Evolutionary conservation across 805 yeast genomes (phyloP), one percentile per base, ranked within the genome.

Genomic region (Yamadazyma olivae): DNA sequence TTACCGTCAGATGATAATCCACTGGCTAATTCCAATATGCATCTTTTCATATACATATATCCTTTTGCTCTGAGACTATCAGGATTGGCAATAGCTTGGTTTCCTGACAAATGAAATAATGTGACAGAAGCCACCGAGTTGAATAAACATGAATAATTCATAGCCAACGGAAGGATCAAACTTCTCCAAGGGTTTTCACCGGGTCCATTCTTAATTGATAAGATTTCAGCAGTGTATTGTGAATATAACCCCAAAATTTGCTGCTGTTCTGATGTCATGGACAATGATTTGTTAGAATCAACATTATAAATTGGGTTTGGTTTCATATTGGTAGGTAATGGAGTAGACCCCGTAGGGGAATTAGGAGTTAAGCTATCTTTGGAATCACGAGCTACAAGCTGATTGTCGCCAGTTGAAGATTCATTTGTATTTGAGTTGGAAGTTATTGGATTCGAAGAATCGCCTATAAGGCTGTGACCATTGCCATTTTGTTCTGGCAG

Each of bases 41-140:
- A 75, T 35, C 65, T 63, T 41, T 75, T 75, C 84, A 81, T 79
- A 57, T 77, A 77, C 22, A 56, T 56, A 43, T 71, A 65, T 2
- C 83, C 86, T 41, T 63, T 67, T 1, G 74, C 56, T 14, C 81
- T 49, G 30, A 77, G 41, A 6, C 59, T 57, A 12, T 62, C 54
- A 45, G 72, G 70, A 3, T 73, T 70, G 27, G 73, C 48, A 14
- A 74, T 61, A 3, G 40, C 28, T 17, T 36, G 38, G 40, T 55
- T 56, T 0, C 70, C 66, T 1, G 70, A 61, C 26, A 66, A 52
- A 48, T 81, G 87, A 46, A 80, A 79, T 35, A 77, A 61, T 0
- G 87, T 77, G 81, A 81, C 78, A 4, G 86, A 75, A 2, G 83
- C 78, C 31, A 81, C 60, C 1, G 85, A 77, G 49, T 80, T 75